Evolutionary conservation across 768 basidiomycete species (phyloP), one percentile per base, ranked within the genome.

Genomic region (Amanita rubescens): DNA sequence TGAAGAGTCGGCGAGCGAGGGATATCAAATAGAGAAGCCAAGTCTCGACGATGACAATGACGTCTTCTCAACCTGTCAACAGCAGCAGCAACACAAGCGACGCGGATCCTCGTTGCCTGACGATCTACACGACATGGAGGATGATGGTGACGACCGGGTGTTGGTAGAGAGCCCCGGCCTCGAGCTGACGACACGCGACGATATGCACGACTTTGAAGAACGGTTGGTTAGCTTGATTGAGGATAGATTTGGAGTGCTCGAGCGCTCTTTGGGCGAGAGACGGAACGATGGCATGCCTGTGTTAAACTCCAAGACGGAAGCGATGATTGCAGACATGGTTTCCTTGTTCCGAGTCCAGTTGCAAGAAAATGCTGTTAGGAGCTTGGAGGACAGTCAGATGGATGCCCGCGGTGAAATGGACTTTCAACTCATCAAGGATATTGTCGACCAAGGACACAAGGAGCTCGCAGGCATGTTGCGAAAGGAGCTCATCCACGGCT

Each of bases 341-440:
- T 70, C 80, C 7, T 67, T 87, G 55, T 84, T 89, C 73, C 77
- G 84, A 8, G 69, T 79, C 17, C 85, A 88, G 58, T 68, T 88
- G 9, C 80, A 80, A 52, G 82, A 84, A 37, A 80, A 81, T 7
- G 80, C 83, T 0, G 71, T 72, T 6, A 75, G 76, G 42, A 75
- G 76, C 17, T 57, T 76, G 46, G 84, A 87, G 19, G 82, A 84
- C 52, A 78, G 76, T 55, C 81, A 79, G 59, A 71, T 80, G 69
- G 86, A 89, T 60, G 87, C 84, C 20, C 79, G 81, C 27, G 87
- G 85, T 17, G 88, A 91, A 58, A 68, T 90, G 22, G 89, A 91
- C 67, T 81, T 89, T 63, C 84, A 89, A 62, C 70, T 88, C 56
- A 76, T 92, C 62, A 84, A 78, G 61, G 81, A 81, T 55, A 71